Conservation (phyloP, 2,329 filamentous ascomycete genomes). For the Pseudogymnoascus sp. region DNA sequence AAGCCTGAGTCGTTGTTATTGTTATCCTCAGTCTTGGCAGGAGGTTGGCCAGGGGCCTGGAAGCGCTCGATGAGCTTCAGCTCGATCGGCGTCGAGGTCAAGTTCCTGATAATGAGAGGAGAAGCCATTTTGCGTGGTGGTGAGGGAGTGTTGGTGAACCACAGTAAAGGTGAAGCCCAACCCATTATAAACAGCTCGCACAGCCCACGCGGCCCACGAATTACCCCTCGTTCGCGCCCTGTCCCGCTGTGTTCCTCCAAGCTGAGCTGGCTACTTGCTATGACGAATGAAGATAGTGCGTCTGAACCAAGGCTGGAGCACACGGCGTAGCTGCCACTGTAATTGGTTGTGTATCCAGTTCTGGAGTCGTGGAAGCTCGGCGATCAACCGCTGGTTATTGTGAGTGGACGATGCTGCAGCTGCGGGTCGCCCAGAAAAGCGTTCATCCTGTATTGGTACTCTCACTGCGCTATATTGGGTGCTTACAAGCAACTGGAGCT, state of each 20-base stretch:
- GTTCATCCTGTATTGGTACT: neutral
- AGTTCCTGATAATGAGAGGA: slow-evolving; percentile 69
- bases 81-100: slow-evolving; percentile 64
- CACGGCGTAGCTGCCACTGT: neutral
- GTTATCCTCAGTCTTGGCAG: slow-evolving; percentile 25
- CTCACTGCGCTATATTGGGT: neutral
- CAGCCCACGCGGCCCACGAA: neutral
- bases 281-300: neutral
- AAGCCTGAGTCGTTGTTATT: slow-evolving; percentile 23
- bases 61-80: slow-evolving; percentile 70
- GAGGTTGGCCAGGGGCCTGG: slow-evolving; percentile 41
- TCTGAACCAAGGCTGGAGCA: neutral
- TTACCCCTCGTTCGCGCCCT: slow-evolving; percentile 3
- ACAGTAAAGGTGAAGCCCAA: neutral
- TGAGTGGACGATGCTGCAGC: neutral
- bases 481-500: neutral
- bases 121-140: slow-evolving; percentile 10
- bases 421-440: neutral
- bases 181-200: neutral
- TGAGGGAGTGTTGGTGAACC: neutral
- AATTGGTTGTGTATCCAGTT: neutral
- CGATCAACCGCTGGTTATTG: neutral
- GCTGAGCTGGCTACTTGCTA: neutral
- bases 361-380: neutral
- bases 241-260: neutral